Evolutionary conservation across 2,329 filamentous ascomycete species (phyloP), one percentile per base, ranked within the genome.

Genomic region (Tolypocladium guangdongense): DNA sequence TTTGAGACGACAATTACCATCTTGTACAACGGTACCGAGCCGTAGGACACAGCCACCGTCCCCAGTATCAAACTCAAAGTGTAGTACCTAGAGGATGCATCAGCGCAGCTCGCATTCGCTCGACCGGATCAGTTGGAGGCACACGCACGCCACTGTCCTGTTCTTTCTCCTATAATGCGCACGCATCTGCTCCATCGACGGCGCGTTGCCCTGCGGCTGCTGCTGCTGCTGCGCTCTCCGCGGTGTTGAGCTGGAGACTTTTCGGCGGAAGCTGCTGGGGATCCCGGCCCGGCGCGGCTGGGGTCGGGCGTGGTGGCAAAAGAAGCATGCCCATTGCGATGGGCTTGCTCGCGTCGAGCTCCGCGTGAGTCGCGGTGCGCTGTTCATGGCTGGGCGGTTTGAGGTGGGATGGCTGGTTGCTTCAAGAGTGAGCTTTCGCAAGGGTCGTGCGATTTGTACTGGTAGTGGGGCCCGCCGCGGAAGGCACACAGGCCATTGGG

Each of bases 21-120:
- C 70, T 92, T 92, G 71, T 95, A 95, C 67, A 93, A 74, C 2
- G 89, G 89, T 49, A 93, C 89, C 12, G 87, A 90, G 60, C 88
- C 88, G 65, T 93, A 93, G 1, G 87, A 87, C 37, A 93, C 73
- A 4, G 87, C 87, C 22, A 90, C 84, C 6, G 88, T 91, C 53
- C 86, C 88, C 51, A 93, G 72, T 54, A 92, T 90, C 57, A 89
- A 75, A 66, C 86, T 90, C 57, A 91, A 69, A 16, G 84, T 81
- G 66, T 92, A 93, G 72, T 83, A 86, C 69, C 83, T 87, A 27
- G 27, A 52, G 43, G 39, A 30, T 35, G 41, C 6, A 55, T 66
- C 51, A 67, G 60, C 58, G 38, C 38, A 35, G 20, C 37, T 20
- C 18, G n/a, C n/a, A 18, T 47, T 27, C 27, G 18, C 35, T 3